Base-by-base conservation (phyloP, 2,329 filamentous ascomycete species). In the Allantophomopsis cytisporea region DNA sequence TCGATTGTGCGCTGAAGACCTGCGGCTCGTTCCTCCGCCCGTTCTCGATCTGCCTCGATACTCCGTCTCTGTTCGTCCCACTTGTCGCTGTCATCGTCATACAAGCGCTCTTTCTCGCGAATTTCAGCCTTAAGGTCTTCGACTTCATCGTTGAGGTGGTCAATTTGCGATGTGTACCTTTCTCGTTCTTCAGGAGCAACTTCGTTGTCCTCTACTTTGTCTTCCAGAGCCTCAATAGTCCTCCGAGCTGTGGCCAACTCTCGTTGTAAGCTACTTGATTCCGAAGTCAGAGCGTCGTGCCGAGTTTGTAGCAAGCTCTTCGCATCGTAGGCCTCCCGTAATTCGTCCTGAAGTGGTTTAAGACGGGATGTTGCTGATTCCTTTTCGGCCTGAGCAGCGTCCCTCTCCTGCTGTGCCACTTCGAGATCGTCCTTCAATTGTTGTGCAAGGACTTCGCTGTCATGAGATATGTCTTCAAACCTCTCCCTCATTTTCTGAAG, bases 1-100 rank as follows among this genome's bases (percentile, higher is more conserved):
- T 83, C 76, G 42, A 88, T 77, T 1, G 79, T 82, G 39, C 73
- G 71, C 56, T 86, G 80, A 28, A 85, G 69, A 7, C 77, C 74
- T 10, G 64, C 61, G 3, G 76, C 78, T 49, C 76, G 76, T 49
- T 84, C 76, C 51, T 84, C 78, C 1, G 77, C 76, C 41, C 71
- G 70, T 37, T 76, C 68, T 39, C 73, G 74, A 49, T 84, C 76
- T 1, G 76, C 66, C 49, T 83, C 72, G 1, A 87, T 60, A 32
- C 69, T 71, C 28, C 74, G 71, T 50, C 69, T 77, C 51, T 80
- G 73, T 7, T 69, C 72, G 39, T 82, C 76, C 80, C 81, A 86
- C 49, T 77, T 76, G 45, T 85, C 80, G 54, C 71, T 74, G 50
- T 84, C 78, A 41, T 80, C 73, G 42, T 79, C 76, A 58, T 80